Conservation (phyloP, 768 basidiomycete species). For the Daedalea quercina region DNA sequence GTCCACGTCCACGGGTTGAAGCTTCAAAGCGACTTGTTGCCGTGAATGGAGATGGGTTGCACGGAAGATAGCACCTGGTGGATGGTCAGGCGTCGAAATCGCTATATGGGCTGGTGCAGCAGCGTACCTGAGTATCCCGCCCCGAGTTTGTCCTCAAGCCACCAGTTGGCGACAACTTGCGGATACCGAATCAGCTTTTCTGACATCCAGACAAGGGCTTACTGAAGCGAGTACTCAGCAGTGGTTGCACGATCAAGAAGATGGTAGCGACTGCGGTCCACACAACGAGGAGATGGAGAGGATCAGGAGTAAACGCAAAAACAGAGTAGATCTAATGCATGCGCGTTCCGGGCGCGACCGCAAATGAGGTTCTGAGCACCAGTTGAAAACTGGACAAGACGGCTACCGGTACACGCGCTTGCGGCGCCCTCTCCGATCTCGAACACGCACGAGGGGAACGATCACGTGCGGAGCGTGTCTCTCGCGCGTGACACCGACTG, state of each 20-base stretch:
- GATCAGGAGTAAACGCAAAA: too few relatives aligned
- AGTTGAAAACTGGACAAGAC: too few relatives aligned
- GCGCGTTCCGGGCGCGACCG: too few relatives aligned
- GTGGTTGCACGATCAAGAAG: not conserved
- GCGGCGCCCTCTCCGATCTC: too few relatives aligned
- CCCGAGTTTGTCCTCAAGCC: constrained; percentile 51
- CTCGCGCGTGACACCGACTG: not conserved
- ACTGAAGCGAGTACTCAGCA: constrained; percentile 2
- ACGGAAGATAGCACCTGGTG: constrained; percentile 60
- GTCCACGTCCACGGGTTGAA: constrained; percentile 62
- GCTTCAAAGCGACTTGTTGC: constrained; percentile 64
- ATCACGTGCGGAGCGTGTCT: constrained; percentile 13
- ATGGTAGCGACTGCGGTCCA: not conserved
- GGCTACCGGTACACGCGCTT: too few relatives aligned
- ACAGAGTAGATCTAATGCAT: too few relatives aligned
- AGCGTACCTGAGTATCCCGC: constrained; percentile 66
- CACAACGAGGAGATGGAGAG: too few relatives aligned
- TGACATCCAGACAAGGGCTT: not conserved
- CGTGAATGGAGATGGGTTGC: constrained; percentile 51
- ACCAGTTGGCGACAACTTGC: constrained; percentile 50
- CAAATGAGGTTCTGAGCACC: too few relatives aligned
- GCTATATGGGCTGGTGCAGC: not conserved
- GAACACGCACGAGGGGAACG: constrained; percentile 4
- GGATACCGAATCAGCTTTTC: constrained; percentile 17
- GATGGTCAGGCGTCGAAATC: not conserved